These are phyloP conservation scores for Lasiosphaeria hispida DNA, from an alignment of 495 filamentous ascomycete species.

Conservation along the genomic window DNA sequence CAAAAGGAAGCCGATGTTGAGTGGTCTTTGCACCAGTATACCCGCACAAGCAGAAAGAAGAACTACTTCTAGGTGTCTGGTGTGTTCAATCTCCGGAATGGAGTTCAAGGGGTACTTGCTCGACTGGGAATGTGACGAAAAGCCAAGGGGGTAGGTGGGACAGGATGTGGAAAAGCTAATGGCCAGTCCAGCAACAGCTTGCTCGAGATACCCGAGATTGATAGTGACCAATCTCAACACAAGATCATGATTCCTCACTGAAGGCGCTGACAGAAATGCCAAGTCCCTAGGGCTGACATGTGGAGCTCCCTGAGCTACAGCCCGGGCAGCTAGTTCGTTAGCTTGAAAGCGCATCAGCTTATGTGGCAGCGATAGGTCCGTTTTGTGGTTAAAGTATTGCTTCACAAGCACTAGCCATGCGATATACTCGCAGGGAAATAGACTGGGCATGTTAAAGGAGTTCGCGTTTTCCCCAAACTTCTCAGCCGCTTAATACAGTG, in stretches of 20 bases:
- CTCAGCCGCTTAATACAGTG: too few species aligned
- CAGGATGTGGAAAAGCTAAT: background rate
- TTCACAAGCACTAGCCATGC: too few species aligned
- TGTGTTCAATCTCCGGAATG: background rate
- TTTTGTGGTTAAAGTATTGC: too few species aligned
- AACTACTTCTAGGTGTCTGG: conserved; percentile 65
- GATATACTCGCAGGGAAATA: too few species aligned
- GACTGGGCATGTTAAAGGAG: too few species aligned
- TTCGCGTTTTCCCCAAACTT: too few species aligned
- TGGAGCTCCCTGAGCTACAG: too few species aligned
- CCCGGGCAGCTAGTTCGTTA: too few species aligned
- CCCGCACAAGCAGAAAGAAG: conserved; percentile 87
- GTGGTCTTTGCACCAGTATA: conserved; percentile 94
- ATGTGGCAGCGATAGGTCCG: too few species aligned
- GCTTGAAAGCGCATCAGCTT: too few species aligned
- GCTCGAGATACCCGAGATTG: conserved; percentile 6
- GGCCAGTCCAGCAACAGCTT: background rate
- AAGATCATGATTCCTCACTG: background rate
- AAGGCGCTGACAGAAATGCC: too few species aligned
- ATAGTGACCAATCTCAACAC: background rate
- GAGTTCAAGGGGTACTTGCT: background rate
- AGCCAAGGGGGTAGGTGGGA: background rate
- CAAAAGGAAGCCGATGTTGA: conserved; percentile 96
- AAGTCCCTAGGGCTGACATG: too few species aligned
- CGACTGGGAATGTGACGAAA: background rate